Conservation (phyloP, 169 alveolate genomes). For the Toxoplasma gondii region DNA sequence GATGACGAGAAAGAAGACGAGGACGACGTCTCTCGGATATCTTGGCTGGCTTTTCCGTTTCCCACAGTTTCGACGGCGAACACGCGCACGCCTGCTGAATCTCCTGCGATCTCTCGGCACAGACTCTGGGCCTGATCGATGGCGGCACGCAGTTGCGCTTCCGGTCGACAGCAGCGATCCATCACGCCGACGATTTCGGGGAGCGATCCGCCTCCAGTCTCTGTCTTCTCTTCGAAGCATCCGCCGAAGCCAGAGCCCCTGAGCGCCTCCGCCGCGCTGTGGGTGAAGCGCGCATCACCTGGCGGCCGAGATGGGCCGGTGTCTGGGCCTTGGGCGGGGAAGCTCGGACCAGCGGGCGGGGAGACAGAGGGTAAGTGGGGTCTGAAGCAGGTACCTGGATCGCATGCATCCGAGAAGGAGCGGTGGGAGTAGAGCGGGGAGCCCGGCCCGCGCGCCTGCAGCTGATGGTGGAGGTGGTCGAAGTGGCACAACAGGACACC, state of each 20-base stretch:
- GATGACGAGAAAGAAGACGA: not conserved
- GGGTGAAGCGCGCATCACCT: not conserved
- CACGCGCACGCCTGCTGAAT: not conserved
- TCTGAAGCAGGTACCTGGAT: not conserved
- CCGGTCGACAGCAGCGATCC: not conserved
- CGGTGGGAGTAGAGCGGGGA: not conserved
- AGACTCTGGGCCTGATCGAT: not conserved
- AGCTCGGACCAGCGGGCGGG: not conserved
- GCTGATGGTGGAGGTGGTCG: constrained; percentile 2
- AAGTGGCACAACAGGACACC: constrained; percentile 9
- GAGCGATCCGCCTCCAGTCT: not conserved
- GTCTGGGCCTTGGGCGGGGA: not conserved
- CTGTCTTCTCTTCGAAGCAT: not conserved
- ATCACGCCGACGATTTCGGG: not conserved
- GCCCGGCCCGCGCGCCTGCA: not conserved
- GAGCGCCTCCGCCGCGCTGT: too few species aligned
- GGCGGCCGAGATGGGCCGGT: not conserved
- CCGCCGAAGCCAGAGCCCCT: too few species aligned
- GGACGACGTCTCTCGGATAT: not conserved
- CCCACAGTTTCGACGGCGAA: not conserved
- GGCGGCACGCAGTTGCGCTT: not conserved
- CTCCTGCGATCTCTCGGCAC: not conserved
- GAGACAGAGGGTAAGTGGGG: not conserved
- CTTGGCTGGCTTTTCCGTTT: not conserved
- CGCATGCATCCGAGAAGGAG: not conserved